Evolutionary conservation across 805 yeast species (phyloP).

Genomic region (Candida awuae): DNA sequence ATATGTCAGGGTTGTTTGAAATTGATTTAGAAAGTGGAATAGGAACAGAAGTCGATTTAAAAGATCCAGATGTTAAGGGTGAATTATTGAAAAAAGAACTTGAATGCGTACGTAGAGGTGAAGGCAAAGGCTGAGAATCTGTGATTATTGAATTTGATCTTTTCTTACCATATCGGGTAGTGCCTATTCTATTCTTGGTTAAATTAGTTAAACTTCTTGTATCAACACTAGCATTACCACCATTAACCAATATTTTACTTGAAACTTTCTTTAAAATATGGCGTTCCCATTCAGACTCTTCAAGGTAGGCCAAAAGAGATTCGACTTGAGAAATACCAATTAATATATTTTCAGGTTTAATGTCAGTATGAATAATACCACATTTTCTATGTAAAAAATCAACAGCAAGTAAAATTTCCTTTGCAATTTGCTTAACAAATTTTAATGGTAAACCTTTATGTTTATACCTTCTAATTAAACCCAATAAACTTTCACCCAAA

Average conservation of each 20-base stretch:
- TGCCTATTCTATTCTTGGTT: constrained; percentile 11
- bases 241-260: constrained; percentile 17
- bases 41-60: constrained; percentile 2
- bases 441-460: constrained; percentile 42
- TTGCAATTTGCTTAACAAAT: constrained; percentile 50
- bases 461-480: constrained; percentile 68
- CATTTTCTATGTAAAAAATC: constrained; percentile 55
- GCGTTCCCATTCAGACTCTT: constrained; percentile 32
- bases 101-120: constrained; percentile 60
- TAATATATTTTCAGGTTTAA: constrained; percentile 66
- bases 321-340: constrained; percentile 48
- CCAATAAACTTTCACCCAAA: constrained; percentile 84
- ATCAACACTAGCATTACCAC: constrained; percentile 8
- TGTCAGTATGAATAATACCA: constrained; percentile 67
- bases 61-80: constrained; percentile 12
- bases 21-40: constrained; percentile 5
- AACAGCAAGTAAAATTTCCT: constrained; percentile 45
- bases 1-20: not conserved
- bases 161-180: constrained; percentile 44
- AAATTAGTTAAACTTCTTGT: constrained; percentile 10
- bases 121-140: constrained; percentile 89
- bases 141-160: constrained; percentile 58
- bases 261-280: constrained; percentile 25
- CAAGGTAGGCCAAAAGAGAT: constrained; percentile 38
- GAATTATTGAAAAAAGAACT: constrained; percentile 22